Percentiles rank a stretch among this genome's conserved stretches.
These are phyloP conservation scores for Microsporum canis DNA, from an alignment of 2,329 filamentous ascomycete genomes.

Conservation along the genomic window DNA sequence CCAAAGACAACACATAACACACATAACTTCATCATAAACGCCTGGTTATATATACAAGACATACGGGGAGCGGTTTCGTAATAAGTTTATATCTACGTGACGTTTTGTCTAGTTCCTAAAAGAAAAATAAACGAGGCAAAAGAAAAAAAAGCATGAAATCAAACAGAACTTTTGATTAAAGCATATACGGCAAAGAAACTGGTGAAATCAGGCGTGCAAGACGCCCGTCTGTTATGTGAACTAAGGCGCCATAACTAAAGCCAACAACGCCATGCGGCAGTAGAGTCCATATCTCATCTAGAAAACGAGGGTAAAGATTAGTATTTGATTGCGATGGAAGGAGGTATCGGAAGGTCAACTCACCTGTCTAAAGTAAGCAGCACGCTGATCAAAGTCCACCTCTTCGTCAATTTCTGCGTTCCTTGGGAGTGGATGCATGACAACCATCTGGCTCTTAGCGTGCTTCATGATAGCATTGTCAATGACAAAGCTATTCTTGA, in stretches of 20 bases:
- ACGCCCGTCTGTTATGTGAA: slow-evolving; percentile 2
- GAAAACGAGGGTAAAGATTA: slow-evolving; percentile 2
- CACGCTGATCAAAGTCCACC: slow-evolving; percentile 92
- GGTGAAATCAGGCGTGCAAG: background rate
- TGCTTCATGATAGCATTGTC: slow-evolving; percentile 83
- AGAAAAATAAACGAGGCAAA: slow-evolving; percentile 5
- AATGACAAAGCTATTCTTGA: slow-evolving; percentile 81
- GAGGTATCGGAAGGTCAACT: slow-evolving; percentile 33
- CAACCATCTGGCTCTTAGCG: slow-evolving; percentile 84
- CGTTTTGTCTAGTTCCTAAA: background rate
- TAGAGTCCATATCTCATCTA: slow-evolving; percentile 98
- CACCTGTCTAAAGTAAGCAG: slow-evolving; percentile 98
- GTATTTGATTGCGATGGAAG: background rate
- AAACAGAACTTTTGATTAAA: background rate
- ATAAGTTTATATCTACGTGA: background rate
- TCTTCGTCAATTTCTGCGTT: slow-evolving; percentile 91
- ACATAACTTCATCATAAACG: background rate
- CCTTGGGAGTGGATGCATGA: slow-evolving; percentile 89
- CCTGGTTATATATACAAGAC: background rate
- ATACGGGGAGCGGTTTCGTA: background rate
- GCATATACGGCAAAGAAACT: background rate
- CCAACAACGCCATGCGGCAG: slow-evolving; percentile 93
- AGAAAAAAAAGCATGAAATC: background rate
- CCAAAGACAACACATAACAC: background rate
- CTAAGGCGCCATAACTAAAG: slow-evolving; percentile 66